These are phyloP conservation scores for Phylloporus arenicola DNA, from an alignment of 768 basidiomycete species.

Conservation along the genomic window DNA sequence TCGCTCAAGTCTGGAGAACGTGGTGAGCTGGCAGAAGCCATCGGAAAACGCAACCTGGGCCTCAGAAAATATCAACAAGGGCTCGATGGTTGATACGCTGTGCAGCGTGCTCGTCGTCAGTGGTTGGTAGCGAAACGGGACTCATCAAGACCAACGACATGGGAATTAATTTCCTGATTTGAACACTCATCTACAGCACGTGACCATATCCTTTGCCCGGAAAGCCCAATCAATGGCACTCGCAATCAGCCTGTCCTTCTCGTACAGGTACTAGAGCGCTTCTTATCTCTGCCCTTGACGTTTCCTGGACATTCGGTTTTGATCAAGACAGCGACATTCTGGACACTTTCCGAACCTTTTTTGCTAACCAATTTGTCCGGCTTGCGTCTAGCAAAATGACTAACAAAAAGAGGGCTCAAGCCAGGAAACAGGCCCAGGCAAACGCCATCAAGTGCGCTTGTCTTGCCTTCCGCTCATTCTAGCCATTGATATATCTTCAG, in stretches of 20 bases:
- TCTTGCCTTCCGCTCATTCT: not conserved
- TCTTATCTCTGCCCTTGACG: not conserved
- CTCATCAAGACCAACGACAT: not conserved
- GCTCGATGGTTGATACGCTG: not conserved
- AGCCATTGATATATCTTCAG: constrained; percentile 11
- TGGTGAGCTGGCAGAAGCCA: constrained; percentile 10
- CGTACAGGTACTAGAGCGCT: not conserved
- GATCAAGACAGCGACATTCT: constrained; percentile 1
- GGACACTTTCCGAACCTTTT: constrained; percentile 4
- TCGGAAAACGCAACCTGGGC: not conserved
- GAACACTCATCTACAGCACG: not conserved
- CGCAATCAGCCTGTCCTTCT: not conserved
- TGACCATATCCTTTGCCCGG: constrained; percentile 7
- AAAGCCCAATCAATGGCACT: not conserved
- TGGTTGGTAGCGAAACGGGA: not conserved
- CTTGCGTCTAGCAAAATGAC: constrained; percentile 18
- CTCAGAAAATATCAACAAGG: not conserved
- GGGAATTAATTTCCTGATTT: constrained; percentile 13
- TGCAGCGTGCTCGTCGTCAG: constrained; percentile 5
- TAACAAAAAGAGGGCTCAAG: constrained; percentile 29
- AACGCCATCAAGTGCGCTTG: constrained; percentile 22
- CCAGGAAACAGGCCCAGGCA: constrained; percentile 26
- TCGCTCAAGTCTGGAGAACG: constrained; percentile 7
- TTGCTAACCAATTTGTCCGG: not conserved
- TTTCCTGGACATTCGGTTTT: not conserved